Conservation (phyloP, 257 asterid species). For the Verbena officinalis region DNA sequence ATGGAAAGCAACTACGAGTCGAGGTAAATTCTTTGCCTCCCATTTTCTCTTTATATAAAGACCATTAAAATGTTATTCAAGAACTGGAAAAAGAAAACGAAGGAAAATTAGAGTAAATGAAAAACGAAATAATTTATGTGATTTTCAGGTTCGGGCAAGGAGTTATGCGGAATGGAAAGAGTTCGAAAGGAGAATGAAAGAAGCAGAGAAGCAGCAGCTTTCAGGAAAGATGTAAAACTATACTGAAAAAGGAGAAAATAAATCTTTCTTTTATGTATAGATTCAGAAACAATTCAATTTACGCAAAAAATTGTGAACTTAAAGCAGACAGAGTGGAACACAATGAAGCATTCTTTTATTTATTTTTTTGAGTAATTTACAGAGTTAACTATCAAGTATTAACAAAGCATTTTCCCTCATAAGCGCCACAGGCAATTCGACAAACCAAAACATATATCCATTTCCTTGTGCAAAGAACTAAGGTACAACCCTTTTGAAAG, state of each 20-base stretch:
- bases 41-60: neutral
- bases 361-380: constrained; percentile 13
- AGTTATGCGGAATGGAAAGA: constrained; percentile 36
- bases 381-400: neutral
- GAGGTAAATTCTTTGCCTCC: constrained; percentile 27
- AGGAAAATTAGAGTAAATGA: too few relatives aligned
- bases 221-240: neutral
- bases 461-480: constrained; percentile 16
- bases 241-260: neutral
- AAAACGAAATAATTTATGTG: neutral
- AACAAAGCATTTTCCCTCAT: constrained; percentile 9
- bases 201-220: constrained; percentile 35
- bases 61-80: too few relatives aligned
- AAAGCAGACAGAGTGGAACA: neutral
- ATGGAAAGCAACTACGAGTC: constrained; percentile 21
- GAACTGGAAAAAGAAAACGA: neutral
- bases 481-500: constrained; percentile 4
- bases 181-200: constrained; percentile 34
- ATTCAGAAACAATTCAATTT: constrained; percentile 1
- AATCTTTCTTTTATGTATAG: constrained; percentile 1
- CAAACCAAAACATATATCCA: neutral
- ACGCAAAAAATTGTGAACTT: neutral
- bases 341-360: neutral
- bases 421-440: constrained; percentile 4
- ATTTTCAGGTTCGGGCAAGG: constrained; percentile 36